A percentile compares a stretch with the other conserved stretches of the same genome.
Evolutionary conservation across 176 grass and related monocot genomes (phyloP).

Genomic region (Carex littledalei): DNA sequence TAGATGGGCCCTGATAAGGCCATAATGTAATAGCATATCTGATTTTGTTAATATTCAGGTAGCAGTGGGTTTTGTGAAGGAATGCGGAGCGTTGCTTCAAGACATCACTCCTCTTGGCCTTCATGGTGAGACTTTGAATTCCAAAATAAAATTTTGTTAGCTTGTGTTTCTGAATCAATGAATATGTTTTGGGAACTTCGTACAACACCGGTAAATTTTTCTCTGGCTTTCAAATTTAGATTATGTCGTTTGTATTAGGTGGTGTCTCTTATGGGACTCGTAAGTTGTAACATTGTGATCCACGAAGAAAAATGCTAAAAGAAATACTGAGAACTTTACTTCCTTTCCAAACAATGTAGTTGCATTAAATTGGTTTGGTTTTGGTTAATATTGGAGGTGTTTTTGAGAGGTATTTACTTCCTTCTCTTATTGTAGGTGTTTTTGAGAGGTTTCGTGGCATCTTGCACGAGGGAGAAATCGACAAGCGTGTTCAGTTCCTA

Average conservation of each 20-base stretch:
- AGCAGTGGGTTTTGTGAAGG: slow-evolving; percentile 89
- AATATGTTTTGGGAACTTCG: neutral
- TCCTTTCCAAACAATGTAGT: neutral
- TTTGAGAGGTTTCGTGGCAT: slow-evolving; percentile 97
- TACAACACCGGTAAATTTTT: neutral
- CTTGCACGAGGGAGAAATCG: slow-evolving; percentile 96
- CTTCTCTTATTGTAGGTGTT: slow-evolving; percentile 46
- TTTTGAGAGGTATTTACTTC: slow-evolving; percentile 59
- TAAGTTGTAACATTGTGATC: neutral
- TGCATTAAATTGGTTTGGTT: neutral
- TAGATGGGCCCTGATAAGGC: neutral
- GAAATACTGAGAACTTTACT: neutral
- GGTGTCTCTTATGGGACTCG: neutral
- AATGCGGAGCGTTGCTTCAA: slow-evolving; percentile 83
- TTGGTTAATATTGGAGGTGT: slow-evolving; percentile 26
- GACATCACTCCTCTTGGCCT: slow-evolving; percentile 74
- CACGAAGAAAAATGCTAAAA: neutral
- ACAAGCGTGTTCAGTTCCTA: slow-evolving; percentile 89
- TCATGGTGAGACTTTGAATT: slow-evolving; percentile 56
- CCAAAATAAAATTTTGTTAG: neutral
- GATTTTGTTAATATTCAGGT: slow-evolving; percentile 35
- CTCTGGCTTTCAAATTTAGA: neutral
- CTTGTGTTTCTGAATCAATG: neutral
- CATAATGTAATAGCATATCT: neutral
- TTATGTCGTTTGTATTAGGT: neutral